phyloP scores from a whole-genome alignment of 2,329 filamentous ascomycete genomes.

The Claviceps digitariae region DNA sequence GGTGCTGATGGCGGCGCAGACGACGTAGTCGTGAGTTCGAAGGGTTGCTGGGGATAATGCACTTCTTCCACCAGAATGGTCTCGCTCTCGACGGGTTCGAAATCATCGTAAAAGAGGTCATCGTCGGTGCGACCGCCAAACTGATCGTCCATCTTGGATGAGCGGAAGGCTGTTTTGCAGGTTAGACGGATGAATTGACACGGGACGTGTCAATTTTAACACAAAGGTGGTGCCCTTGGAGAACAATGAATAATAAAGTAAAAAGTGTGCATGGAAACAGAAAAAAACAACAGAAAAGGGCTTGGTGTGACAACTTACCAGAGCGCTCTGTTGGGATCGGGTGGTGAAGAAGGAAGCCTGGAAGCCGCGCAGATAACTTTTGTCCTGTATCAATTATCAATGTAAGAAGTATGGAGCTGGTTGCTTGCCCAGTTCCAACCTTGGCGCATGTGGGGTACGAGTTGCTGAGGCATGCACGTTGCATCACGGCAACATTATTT shows the following conservation, averaged over 20 bases:
- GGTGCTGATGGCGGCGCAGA: constrained; percentile 2
- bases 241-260: neutral
- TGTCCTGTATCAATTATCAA: neutral
- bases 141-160: constrained; percentile 40
- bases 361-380: neutral
- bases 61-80: constrained; percentile 14
- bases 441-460: too few relatives aligned
- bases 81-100: constrained; percentile 37
- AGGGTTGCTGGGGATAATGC: constrained; percentile 5
- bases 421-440: too few relatives aligned
- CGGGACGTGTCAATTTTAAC: neutral
- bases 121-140: constrained; percentile 48
- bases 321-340: neutral
- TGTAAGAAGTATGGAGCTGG: too few relatives aligned
- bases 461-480: too few relatives aligned
- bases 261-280: neutral
- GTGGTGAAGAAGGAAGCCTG: neutral
- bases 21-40: constrained; percentile 8
- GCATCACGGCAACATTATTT: too few relatives aligned
- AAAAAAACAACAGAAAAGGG: neutral
- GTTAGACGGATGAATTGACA: neutral
- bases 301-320: neutral
- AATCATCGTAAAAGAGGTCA: constrained; percentile 49
- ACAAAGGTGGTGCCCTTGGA: neutral
- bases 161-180: neutral